Evolutionary conservation across 192 early-diverging fungal genomes (phyloP).

Genomic region (Lunasporangiospora selenospora): DNA sequence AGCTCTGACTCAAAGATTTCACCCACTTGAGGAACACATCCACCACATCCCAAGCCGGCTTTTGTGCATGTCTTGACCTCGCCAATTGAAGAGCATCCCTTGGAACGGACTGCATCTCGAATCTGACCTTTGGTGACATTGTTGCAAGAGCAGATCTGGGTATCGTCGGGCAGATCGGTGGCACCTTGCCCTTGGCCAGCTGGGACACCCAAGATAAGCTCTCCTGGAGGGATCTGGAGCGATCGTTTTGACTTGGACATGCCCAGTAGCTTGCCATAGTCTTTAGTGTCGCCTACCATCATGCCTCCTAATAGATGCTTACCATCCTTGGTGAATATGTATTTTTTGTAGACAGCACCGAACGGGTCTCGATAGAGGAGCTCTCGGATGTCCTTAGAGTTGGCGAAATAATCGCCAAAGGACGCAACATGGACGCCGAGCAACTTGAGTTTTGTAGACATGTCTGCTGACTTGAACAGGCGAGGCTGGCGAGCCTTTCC

Average conservation of each 20-base stretch:
- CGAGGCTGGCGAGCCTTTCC: constrained; percentile 32
- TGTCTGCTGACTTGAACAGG: constrained; percentile 60
- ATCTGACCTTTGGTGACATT: constrained; percentile 71
- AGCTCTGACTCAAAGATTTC: constrained; percentile 68
- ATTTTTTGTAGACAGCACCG: constrained; percentile 64
- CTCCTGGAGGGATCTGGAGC: constrained; percentile 56
- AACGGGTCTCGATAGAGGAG: constrained; percentile 62
- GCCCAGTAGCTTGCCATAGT: constrained; percentile 67
- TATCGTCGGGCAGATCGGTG: constrained; percentile 67
- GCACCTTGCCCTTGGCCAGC: constrained; percentile 47
- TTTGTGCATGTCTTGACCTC: constrained; percentile 68
- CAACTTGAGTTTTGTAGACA: constrained; percentile 74
- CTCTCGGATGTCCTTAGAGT: constrained; percentile 33
- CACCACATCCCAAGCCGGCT: constrained; percentile 67
- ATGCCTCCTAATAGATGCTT: constrained; percentile 71
- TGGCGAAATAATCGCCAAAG: constrained; percentile 74
- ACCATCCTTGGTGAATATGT: constrained; percentile 68
- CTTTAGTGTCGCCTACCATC: constrained; percentile 70
- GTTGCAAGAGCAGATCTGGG: constrained; percentile 77
- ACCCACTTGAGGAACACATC: constrained; percentile 64
- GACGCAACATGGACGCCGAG: constrained; percentile 73
- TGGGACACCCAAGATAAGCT: constrained; percentile 57
- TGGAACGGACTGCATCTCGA: constrained; percentile 47
- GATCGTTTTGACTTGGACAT: constrained; percentile 58
- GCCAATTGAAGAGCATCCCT: constrained; percentile 53